Percentiles rank a stretch among this genome's conserved stretches.
phyloP scores from a whole-genome alignment of 2,329 filamentous ascomycete species.

The Boeremia exigua region DNA sequence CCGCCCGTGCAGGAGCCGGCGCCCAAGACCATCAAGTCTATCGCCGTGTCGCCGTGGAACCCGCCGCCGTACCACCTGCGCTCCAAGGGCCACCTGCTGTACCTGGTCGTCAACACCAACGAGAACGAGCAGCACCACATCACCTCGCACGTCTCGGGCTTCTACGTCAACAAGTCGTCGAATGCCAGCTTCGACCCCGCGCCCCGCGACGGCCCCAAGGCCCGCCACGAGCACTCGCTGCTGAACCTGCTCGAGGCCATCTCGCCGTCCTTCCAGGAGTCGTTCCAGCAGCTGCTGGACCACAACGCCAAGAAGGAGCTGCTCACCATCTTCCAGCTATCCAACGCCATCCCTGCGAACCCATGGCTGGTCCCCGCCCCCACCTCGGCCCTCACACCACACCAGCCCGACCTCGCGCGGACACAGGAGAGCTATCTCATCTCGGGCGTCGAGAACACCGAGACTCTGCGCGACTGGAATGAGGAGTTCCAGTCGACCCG shows the following conservation, averaged over 20 bases:
- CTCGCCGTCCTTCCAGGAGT: conserved; percentile 79
- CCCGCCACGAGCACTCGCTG: conserved; percentile 81
- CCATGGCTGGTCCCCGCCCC: conserved; percentile 86
- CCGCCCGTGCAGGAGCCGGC: conserved; percentile 68
- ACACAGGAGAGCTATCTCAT: conserved; percentile 93
- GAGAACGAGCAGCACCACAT: conserved; percentile 96
- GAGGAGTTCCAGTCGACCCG: conserved; percentile 98
- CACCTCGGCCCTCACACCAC: conserved; percentile 68
- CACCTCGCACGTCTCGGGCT: conserved; percentile 90
- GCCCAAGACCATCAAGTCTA: conserved; percentile 89
- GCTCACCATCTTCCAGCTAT: conserved; percentile 91
- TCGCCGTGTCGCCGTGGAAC: conserved; percentile 93
- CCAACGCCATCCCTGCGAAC: conserved; percentile 88
- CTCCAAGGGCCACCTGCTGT: conserved; percentile 90
- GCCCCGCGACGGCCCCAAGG: conserved; percentile 79
- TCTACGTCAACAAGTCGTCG: conserved; percentile 96
- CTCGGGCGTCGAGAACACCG: conserved; percentile 88
- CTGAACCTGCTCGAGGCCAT: conserved; percentile 78
- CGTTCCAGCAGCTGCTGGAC: conserved; percentile 81
- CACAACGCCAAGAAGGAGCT: conserved; percentile 86
- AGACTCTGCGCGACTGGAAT: conserved; percentile 97
- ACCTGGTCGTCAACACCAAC: conserved; percentile 85
- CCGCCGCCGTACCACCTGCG: conserved; percentile 90
- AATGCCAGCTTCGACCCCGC: conserved; percentile 94
- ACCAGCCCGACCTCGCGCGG: conserved; percentile 83